phyloP scores from a whole-genome alignment of 2,329 filamentous ascomycete genomes.

The Mycogone perniciosa region DNA sequence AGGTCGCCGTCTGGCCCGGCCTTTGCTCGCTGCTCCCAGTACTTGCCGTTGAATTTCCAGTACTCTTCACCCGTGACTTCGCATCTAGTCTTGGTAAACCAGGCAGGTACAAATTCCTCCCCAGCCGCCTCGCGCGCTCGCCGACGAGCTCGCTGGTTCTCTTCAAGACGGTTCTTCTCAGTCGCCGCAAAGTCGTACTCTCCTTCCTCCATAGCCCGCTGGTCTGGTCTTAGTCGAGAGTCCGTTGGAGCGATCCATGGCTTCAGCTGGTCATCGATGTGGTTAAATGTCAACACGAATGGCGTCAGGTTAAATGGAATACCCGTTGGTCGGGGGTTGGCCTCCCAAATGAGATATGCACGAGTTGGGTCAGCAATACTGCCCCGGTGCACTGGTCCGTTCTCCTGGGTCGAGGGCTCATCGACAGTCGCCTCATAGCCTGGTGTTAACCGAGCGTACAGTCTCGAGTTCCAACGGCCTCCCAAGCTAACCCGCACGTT shows the following conservation, averaged over 20 bases:
- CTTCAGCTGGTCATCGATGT: slow-evolving; percentile 73
- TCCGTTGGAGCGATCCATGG: slow-evolving; percentile 84
- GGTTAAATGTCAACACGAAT: slow-evolving; percentile 91
- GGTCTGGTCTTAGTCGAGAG: slow-evolving; percentile 85
- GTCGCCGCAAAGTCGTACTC: slow-evolving; percentile 87
- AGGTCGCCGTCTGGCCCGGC: slow-evolving; percentile 54
- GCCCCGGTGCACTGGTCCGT: slow-evolving; percentile 36
- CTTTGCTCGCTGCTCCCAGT: slow-evolving; percentile 71
- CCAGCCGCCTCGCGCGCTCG: slow-evolving; percentile 67
- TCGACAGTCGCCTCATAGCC: slow-evolving; percentile 75
- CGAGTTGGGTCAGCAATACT: slow-evolving; percentile 60
- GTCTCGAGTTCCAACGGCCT: slow-evolving; percentile 94
- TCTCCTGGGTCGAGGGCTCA: slow-evolving; percentile 38
- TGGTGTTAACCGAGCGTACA: slow-evolving; percentile 88
- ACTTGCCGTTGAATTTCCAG: slow-evolving; percentile 84
- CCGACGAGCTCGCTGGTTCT: slow-evolving; percentile 76
- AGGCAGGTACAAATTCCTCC: slow-evolving; percentile 75
- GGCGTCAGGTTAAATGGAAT: slow-evolving; percentile 97
- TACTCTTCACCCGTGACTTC: slow-evolving; percentile 79
- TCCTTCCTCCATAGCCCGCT: slow-evolving; percentile 98
- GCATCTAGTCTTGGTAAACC: slow-evolving; percentile 72
- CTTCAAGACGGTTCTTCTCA: slow-evolving; percentile 92
- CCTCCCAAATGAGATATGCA: slow-evolving; percentile 91
- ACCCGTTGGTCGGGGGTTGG: slow-evolving; percentile 68
- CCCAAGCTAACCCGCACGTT: slow-evolving; percentile 82